These are phyloP conservation scores for Aspergillus tubingensis DNA, from an alignment of 2,329 filamentous ascomycete genomes.

Conservation along the genomic window DNA sequence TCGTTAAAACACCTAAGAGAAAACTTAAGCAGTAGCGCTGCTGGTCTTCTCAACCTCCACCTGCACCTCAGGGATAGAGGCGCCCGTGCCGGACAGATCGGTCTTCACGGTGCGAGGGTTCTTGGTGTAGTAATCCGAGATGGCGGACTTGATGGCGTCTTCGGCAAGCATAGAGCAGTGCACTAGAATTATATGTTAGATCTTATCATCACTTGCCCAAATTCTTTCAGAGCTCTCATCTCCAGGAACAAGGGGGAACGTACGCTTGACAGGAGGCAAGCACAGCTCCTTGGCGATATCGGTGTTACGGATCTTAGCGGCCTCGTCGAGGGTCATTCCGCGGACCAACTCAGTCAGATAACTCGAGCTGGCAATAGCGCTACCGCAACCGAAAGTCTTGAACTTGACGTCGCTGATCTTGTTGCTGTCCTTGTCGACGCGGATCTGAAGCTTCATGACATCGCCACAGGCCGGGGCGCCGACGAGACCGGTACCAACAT, in stretches of 20 bases:
- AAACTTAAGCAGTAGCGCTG: constrained; percentile 25
- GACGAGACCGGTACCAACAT: constrained; percentile 89
- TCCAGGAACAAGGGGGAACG: constrained; percentile 40
- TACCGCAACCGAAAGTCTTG: constrained; percentile 96
- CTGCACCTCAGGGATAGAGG: constrained; percentile 63
- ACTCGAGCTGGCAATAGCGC: constrained; percentile 89
- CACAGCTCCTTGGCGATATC: constrained; percentile 97
- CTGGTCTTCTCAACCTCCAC: constrained; percentile 47
- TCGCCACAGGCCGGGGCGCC: constrained; percentile 88
- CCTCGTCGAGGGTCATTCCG: constrained; percentile 95
- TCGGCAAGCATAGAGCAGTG: constrained; percentile 93
- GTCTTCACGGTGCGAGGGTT: constrained; percentile 75
- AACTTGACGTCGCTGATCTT: constrained; percentile 94
- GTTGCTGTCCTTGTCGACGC: constrained; percentile 83
- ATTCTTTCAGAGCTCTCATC: background rate
- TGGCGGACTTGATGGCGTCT: constrained; percentile 89
- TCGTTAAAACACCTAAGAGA: constrained; percentile 22
- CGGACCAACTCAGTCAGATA: constrained; percentile 94
- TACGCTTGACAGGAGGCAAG: constrained; percentile 85
- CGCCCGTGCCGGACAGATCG: constrained; percentile 73
- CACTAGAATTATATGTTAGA: constrained; percentile 50
- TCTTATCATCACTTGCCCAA: background rate
- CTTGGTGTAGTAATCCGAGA: constrained; percentile 88
- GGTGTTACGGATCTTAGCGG: constrained; percentile 88
- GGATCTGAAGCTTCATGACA: constrained; percentile 92